Base-by-base conservation (phyloP, 768 basidiomycete species). In the Termitomyces sp. region DNA sequence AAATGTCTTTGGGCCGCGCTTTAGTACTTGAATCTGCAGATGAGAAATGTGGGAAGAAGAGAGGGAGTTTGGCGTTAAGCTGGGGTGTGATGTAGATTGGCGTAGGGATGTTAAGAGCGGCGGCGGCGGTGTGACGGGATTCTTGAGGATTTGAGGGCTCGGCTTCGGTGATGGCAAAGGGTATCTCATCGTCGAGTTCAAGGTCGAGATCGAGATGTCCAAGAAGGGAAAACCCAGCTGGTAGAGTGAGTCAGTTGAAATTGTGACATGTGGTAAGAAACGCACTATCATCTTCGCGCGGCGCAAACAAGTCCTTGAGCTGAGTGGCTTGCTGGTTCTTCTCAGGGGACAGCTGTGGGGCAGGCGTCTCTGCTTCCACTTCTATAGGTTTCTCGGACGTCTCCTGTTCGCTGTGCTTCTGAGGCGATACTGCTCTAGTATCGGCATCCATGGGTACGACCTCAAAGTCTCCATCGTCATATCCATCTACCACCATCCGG, bases 241-340 rank as follows among this genome's bases (percentile, higher is more conserved):
- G 10, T 4, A 29, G 7, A 59, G 37, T 15, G 15, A 5, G 15
- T 63, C 42, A 57, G 45, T 32, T 36, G 29, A 14, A 29, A 15
- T 49, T 34, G 15, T 43, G 25, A 2, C 31, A 37, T 56, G 10
- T 56, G 45, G 5, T 43, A 52, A 57, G 4, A n/a, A 50, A 70
- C 76, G n/a, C 65, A 87, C 89, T 82, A 68, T 87, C 83, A 60
- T 86, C 85, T 64, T 86, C 86, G 25, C 78, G 79, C 0, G 89
- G 88, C 17, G 86, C 86, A 65, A 94, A 92, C 5, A 93, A 75
- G 64, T 90, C 87, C 67, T 90, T 90, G 25, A 94, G 77, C 36
- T 78, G 84, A 4, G 67, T 70, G 17, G 62, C 54, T 34, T 68
- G 59, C 53, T 60, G 55, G 57, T 59, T 46, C 43, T 59, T 59